Percentiles rank a stretch among this genome's conserved stretches.
phyloP scores from a whole-genome alignment of 306 rosid species.

The Prunus mongolica region DNA sequence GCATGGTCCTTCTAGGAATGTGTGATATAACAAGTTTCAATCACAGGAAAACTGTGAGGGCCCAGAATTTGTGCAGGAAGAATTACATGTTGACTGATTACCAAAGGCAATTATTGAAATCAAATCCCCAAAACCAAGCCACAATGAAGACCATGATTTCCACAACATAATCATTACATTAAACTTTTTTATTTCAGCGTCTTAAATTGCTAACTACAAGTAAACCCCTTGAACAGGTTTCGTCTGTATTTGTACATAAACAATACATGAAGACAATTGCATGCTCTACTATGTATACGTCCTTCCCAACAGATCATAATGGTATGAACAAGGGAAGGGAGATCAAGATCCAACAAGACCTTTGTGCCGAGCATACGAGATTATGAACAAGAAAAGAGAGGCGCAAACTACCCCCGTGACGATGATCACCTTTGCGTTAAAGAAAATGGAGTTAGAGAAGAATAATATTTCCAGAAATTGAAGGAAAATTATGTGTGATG shows the following conservation, averaged over 20 bases:
- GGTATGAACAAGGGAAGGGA: neutral
- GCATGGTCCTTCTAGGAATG: neutral
- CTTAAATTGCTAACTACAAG: neutral
- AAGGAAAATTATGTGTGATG: neutral
- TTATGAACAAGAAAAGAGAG: constrained; percentile 50
- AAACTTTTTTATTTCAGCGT: neutral
- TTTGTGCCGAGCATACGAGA: constrained; percentile 78
- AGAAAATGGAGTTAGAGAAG: neutral
- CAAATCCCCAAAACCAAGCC: too few species aligned
- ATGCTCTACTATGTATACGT: neutral
- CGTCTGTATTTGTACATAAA: constrained; percentile 2
- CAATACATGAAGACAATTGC: neutral
- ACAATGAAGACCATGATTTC: neutral
- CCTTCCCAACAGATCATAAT: constrained; percentile 2
- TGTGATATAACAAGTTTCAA: neutral
- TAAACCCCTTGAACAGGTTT: neutral
- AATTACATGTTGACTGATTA: neutral
- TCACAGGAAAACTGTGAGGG: neutral
- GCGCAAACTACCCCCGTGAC: constrained; percentile 52
- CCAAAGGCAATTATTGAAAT: neutral
- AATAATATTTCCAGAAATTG: neutral
- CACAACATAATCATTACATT: neutral
- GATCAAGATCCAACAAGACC: constrained; percentile 86
- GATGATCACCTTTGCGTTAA: constrained; percentile 59
- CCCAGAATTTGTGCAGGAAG: neutral